Evolutionary conservation across 2,329 filamentous ascomycete species (phyloP).

Genomic region (Apiospora aurea): DNA sequence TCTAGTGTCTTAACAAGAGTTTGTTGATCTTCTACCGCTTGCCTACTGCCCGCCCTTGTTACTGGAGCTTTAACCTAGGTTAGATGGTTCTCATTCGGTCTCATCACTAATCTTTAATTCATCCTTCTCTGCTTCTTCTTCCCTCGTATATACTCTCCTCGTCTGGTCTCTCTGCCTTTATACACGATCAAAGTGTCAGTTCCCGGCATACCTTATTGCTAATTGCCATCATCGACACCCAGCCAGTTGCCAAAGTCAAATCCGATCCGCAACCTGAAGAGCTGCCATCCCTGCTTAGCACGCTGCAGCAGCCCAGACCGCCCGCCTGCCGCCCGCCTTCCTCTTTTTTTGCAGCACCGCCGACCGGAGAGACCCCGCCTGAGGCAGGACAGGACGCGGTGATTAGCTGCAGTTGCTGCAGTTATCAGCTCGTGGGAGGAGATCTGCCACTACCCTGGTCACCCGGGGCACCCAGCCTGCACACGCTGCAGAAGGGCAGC

Average conservation of each 20-base stretch:
- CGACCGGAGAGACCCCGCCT: slow-evolving; percentile 9
- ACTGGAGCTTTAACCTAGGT: too few relatives aligned
- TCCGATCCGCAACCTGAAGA: background rate
- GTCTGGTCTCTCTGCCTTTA: background rate
- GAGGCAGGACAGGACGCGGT: background rate
- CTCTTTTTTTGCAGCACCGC: slow-evolving; percentile 16
- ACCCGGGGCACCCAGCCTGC: slow-evolving; percentile 16
- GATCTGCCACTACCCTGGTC: slow-evolving; percentile 1
- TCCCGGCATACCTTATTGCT: background rate
- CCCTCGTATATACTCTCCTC: background rate
- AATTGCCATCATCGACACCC: background rate
- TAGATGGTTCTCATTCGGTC: background rate
- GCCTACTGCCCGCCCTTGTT: background rate
- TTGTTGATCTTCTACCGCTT: background rate
- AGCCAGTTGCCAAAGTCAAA: background rate
- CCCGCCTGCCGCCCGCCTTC: slow-evolving; percentile 1
- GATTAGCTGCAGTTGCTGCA: slow-evolving; percentile 21
- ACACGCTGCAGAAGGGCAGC: background rate
- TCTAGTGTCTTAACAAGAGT: slow-evolving; percentile 11
- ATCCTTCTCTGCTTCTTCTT: background rate
- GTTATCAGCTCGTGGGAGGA: slow-evolving; percentile 3
- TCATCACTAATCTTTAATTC: background rate
- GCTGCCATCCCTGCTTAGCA: slow-evolving; percentile 8
- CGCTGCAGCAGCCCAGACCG: background rate
- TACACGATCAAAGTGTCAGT: background rate